Percentiles rank a stretch among this genome's conserved stretches.
Conservation (phyloP, 768 basidiomycete genomes). For the Cyathus striatus region DNA sequence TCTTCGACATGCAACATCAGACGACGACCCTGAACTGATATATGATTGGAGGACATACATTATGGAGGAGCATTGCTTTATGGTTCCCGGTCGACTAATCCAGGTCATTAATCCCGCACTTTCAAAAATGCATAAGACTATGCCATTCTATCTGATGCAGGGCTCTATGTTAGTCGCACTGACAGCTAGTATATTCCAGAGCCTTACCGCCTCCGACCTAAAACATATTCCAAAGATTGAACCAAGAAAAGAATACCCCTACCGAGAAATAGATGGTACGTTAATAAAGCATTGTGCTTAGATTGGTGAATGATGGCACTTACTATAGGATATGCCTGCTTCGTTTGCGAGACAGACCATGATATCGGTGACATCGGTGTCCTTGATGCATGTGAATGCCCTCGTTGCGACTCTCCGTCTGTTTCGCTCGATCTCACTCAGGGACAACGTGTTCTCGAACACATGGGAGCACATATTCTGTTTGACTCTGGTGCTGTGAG, state of each 20-base stretch:
- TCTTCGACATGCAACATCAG: conserved; percentile 10
- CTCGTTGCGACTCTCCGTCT: conserved; percentile 6
- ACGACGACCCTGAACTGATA: conserved; percentile 11
- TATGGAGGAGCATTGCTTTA: conserved; percentile 9
- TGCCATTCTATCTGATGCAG: conserved; percentile 17
- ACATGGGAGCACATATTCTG: conserved; percentile 21
- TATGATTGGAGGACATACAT: conserved; percentile 21
- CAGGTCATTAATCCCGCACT: conserved; percentile 18
- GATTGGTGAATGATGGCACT: neutral
- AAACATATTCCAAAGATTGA: conserved; percentile 13
- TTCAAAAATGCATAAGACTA: conserved; percentile 3
- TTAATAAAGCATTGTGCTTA: neutral
- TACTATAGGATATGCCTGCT: conserved; percentile 13
- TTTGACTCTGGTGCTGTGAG: conserved; percentile 10
- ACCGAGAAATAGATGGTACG: conserved; percentile 12
- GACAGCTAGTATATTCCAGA: conserved; percentile 11
- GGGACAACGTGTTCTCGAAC: conserved; percentile 16
- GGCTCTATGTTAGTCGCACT: conserved; percentile 13
- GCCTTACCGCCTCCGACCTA: conserved; percentile 8
- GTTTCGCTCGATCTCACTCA: conserved; percentile 8
- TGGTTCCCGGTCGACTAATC: conserved; percentile 15
- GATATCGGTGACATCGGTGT: conserved; percentile 5
- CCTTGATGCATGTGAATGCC: conserved; percentile 7
- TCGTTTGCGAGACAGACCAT: conserved; percentile 11
- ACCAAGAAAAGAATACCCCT: conserved; percentile 10